Conservation (phyloP, 2,329 filamentous ascomycete genomes). For the Arachnomyces sp. region DNA sequence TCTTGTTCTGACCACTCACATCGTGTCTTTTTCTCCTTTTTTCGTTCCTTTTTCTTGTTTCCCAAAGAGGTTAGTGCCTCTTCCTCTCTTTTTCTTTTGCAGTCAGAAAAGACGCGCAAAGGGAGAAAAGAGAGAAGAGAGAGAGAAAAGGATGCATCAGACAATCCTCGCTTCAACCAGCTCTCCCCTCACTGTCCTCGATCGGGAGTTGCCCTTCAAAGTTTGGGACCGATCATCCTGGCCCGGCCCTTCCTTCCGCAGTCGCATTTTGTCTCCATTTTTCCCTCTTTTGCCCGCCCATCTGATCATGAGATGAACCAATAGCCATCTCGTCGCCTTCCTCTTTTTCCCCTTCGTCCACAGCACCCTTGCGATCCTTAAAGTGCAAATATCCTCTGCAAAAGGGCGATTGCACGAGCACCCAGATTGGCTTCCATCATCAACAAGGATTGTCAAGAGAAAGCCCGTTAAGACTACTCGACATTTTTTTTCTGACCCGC, state of each 20-base stretch:
- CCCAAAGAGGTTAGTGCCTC: slow-evolving; percentile 2
- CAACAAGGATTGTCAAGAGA: too few species aligned
- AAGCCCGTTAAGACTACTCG: too few species aligned
- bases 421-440: too few species aligned
- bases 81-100: slow-evolving; percentile 1
- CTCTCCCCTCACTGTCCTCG: background rate
- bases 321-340: too few species aligned
- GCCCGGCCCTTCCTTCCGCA: slow-evolving; percentile 18
- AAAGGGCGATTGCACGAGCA: too few species aligned
- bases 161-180: too few species aligned
- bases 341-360: too few species aligned
- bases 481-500: too few species aligned
- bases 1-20: slow-evolving; percentile 5
- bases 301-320: slow-evolving; percentile 6
- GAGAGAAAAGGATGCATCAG: too few species aligned
- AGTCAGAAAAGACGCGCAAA: background rate
- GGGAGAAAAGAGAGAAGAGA: background rate
- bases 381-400: too few species aligned
- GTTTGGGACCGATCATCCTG: slow-evolving; percentile 6
- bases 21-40: slow-evolving; percentile 2
- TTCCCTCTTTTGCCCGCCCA: slow-evolving; percentile 7
- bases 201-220: background rate
- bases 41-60: slow-evolving; percentile 1
- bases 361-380: too few species aligned
- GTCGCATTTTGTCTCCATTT: background rate